Evolutionary conservation across 306 rosid genomes (phyloP), one percentile per base, ranked within the genome.

Genomic region (Medicago truncatula): DNA sequence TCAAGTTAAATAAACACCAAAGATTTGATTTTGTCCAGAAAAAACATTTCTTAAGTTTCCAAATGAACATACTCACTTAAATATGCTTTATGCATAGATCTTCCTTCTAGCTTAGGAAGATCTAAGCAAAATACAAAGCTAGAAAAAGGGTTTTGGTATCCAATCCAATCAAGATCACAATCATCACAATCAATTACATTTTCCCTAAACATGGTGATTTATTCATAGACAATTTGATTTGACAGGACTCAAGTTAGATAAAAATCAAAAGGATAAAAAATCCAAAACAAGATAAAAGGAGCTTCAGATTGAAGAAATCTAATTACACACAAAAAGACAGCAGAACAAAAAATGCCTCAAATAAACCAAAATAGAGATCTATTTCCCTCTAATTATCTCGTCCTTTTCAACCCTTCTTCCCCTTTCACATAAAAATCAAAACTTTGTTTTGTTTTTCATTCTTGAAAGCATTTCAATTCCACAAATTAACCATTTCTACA

Each of bases 351-450:
- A 58, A 36, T 3, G 41, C 25, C 52, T 56, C 76, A 73, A 60
- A 46, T 58, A 62, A 67, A 38, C 70, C 73, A 62, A 71, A 73
- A 73, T n/a, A 76, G 16, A 77, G 87, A 84, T 84, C 78, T 69
- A 52, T 69, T 76, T 50, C 73, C 68, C 23, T 64, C 74, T 50
- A 71, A 21, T 67, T 58, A 47, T 13, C 76, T 47, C 21, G 41
- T 69, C 73, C 64, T 63, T 65, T 63, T 47, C 69, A 41, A 60
- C 60, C 49, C 49, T 47, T 47, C 20, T 25, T 57, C 43, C 9
- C 68, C 67, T 49, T 62, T 67, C 56, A 43, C 49, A 71, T 16
- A 47, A 47, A 76, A 71, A 77, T 66, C 75, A 70, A 39, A 18
- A 39, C 47, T 21, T 21, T 70, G 36, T 7, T 4, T 20, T 16